Base-by-base conservation (phyloP, 1,139 yeast species). In the Magnusiomyces paraingens region DNA sequence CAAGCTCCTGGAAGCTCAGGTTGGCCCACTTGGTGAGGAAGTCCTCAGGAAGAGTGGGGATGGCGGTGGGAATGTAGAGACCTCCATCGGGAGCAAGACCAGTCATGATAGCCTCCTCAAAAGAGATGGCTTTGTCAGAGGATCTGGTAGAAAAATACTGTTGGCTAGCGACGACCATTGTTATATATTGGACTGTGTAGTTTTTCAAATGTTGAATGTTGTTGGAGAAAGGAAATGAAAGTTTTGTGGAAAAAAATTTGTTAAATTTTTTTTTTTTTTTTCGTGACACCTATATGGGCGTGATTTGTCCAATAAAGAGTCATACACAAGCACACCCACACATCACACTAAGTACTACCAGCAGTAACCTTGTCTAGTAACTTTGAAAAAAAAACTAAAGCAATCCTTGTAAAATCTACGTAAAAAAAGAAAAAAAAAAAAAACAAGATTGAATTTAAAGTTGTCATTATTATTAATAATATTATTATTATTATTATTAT, bases 31-130 rank as follows among this genome's bases (percentile, higher is more conserved):
- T 72, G 47, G 73, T 68, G 53, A 87, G 70, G 64, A 83, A 84
- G 54, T 79, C 79, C 15, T 74, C 62, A 22, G 88, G 82, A 46
- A 87, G 77, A 58, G 76, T 68, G 52, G 98, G 96, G 62, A 91
- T 87, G 54, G 70, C 76, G 10, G 94, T 80, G 52, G 99, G 99
- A 56, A 94, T 78, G 69, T 88, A 93, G 51, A 93, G 80, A 45
- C 99, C 99, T 62, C 99, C 99, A 69, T 94, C 99, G 52, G 86
- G 82, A 52, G 98, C 99, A 64, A 93, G 78, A 48, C 99, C 99
- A 59, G 87, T 86, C 72, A 93, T 86, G 52, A 93, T 91, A 8
- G 91, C 96, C 57, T 86, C 95, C 71, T 93, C 99, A 64, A 93
- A 93, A 2, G 93, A 78, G 55, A 83, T 78, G 62, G 82, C 80